Conservation (phyloP, 2,329 filamentous ascomycete genomes). For the Mollisiaceae sp. region DNA sequence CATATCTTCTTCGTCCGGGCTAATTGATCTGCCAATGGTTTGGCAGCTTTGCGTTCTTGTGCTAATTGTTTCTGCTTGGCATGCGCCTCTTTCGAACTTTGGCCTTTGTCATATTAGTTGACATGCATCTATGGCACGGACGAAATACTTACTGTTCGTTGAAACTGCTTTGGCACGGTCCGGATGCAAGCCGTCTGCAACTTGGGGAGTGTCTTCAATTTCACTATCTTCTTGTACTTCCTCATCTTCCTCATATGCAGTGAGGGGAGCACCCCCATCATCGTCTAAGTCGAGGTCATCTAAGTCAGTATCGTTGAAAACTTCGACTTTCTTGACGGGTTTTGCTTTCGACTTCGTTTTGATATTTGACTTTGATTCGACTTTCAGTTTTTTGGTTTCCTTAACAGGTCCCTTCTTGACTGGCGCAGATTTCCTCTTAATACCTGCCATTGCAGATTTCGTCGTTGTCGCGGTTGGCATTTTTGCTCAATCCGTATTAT, state of each 20-base stretch:
- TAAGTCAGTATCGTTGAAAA: constrained; percentile 47
- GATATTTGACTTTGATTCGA: constrained; percentile 36
- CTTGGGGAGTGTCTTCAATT: constrained; percentile 44
- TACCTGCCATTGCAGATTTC: constrained; percentile 52
- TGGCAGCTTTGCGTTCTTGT: constrained; percentile 87
- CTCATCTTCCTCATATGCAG: constrained; percentile 30
- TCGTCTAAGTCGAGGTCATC: constrained; percentile 45
- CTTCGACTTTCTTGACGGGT: constrained; percentile 41
- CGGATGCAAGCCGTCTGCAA: constrained; percentile 43
- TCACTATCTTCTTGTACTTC: constrained; percentile 45
- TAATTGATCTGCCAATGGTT: constrained; percentile 90
- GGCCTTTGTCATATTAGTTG: constrained; percentile 48
- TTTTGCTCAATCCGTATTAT: constrained; percentile 21
- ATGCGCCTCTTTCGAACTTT: constrained; percentile 84
- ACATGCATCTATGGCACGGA: background rate
- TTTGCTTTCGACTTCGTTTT: constrained; percentile 38
- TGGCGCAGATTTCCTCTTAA: constrained; percentile 62
- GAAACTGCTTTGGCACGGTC: constrained; percentile 42
- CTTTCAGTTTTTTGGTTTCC: constrained; percentile 57
- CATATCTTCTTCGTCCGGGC: constrained; percentile 93
- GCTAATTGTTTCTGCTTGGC: constrained; percentile 89
- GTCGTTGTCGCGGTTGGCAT: constrained; percentile 46
- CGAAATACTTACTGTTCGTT: constrained; percentile 34
- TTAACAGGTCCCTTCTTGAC: constrained; percentile 51
- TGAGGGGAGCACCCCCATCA: constrained; percentile 39